These are phyloP conservation scores for Spathaspora sp. DNA, from an alignment of 805 yeast species.

Conservation along the genomic window DNA sequence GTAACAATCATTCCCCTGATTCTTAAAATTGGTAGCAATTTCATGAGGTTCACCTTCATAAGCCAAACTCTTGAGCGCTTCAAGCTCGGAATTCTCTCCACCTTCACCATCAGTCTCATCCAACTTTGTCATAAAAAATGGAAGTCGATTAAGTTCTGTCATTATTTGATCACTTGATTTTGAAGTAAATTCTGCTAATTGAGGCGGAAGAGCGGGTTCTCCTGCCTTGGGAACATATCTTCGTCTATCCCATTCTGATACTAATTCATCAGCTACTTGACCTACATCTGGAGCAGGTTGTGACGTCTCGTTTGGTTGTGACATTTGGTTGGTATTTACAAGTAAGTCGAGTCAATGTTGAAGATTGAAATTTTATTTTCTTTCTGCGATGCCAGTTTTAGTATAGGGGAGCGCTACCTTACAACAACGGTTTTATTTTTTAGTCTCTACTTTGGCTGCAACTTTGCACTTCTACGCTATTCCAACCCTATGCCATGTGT, in stretches of 20 bases:
- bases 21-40: conserved; percentile 82
- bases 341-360: neutral
- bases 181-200: conserved; percentile 57
- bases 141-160: conserved; percentile 75
- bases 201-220: conserved; percentile 81
- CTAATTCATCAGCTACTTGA: conserved; percentile 12
- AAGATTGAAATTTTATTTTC: neutral
- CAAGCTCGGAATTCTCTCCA: conserved; percentile 70
- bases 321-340: neutral
- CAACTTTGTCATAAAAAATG: conserved; percentile 89
- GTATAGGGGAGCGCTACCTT: neutral
- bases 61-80: conserved; percentile 86
- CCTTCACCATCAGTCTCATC: conserved; percentile 76
- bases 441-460: neutral
- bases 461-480: neutral
- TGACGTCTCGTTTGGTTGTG: neutral
- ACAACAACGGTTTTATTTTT: too few species aligned
- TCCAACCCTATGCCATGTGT: neutral
- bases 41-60: conserved; percentile 96
- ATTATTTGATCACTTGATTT: conserved; percentile 75
- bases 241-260: conserved; percentile 41
- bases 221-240: conserved; percentile 44
- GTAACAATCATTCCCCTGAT: conserved; percentile 89
- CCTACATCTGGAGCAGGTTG: neutral
- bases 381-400: neutral